Conservation (phyloP, 345 rosid species). For the Bruguiera sexangula region DNA sequence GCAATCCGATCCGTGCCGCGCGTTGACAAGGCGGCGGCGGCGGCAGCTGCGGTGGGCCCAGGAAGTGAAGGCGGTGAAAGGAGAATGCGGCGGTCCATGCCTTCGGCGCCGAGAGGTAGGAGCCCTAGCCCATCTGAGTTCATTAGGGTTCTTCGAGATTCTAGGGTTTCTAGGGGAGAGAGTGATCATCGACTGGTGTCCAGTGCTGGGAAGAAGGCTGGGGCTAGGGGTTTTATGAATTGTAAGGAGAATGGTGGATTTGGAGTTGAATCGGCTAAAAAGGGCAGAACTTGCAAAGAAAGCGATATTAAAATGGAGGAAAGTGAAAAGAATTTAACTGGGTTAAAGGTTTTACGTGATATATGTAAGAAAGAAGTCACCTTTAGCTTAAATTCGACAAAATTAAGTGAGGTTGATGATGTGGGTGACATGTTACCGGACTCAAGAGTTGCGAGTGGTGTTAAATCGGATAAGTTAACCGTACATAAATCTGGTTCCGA, state of each 20-base stretch:
- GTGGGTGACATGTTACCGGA: constrained; percentile 19
- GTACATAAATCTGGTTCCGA: constrained; percentile 23
- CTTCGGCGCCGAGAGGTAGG: constrained; percentile 75
- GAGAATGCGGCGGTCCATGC: constrained; percentile 48
- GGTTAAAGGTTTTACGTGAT: constrained; percentile 20
- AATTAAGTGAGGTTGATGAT: constrained; percentile 19
- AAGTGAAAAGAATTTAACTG: constrained; percentile 17
- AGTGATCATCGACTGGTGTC: constrained; percentile 30
- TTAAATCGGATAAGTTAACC: constrained; percentile 21
- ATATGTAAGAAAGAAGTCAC: constrained; percentile 17
- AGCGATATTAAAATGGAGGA: constrained; percentile 6
- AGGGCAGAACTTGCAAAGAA: constrained; percentile 16
- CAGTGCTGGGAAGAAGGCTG: constrained; percentile 24
- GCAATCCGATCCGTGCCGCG: constrained; percentile 51
- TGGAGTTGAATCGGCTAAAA: constrained; percentile 30
- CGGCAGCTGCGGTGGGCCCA: constrained; percentile 20
- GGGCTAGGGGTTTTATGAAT: constrained; percentile 23
- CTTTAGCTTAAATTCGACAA: constrained; percentile 22
- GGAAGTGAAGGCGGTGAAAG: constrained; percentile 33
- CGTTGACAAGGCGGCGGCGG: constrained; percentile 35
- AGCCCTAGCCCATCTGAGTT: constrained; percentile 79
- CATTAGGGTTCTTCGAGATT: constrained; percentile 44
- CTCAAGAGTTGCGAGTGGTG: constrained; percentile 16
- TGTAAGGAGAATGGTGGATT: constrained; percentile 37
- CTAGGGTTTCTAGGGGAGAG: constrained; percentile 38